These are phyloP conservation scores for Solanum pinnatisectum DNA, from an alignment of 257 asterid species.

Conservation along the genomic window DNA sequence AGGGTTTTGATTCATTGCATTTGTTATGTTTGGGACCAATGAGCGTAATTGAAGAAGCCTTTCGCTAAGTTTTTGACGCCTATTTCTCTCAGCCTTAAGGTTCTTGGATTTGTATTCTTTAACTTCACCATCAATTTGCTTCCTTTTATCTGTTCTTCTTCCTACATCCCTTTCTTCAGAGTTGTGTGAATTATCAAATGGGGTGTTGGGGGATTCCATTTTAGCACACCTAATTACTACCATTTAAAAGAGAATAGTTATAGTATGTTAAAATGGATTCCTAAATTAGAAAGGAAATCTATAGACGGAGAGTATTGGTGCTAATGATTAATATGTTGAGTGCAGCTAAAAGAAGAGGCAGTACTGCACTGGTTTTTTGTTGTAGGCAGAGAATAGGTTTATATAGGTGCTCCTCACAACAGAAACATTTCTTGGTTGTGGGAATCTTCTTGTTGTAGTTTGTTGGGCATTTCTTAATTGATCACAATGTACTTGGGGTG, in stretches of 20 bases:
- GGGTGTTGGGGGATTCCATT: constrained; percentile 12
- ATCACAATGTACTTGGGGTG: constrained; percentile 30
- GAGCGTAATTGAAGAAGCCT: constrained; percentile 66
- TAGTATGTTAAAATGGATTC: background rate
- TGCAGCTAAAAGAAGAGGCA: background rate
- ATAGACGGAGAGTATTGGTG: background rate
- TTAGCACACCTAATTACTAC: background rate
- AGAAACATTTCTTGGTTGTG: constrained; percentile 5
- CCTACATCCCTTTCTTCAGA: constrained; percentile 4
- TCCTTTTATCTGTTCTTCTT: constrained; percentile 21
- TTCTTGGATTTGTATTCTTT: constrained; percentile 61
- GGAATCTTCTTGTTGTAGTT: constrained; percentile 79
- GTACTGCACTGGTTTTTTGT: background rate
- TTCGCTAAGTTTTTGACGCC: constrained; percentile 70
- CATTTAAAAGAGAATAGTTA: background rate
- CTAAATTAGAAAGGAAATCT: background rate
- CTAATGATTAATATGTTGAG: background rate
- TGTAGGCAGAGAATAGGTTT: constrained; percentile 8
- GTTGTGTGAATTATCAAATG: constrained; percentile 8
- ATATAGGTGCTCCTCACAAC: constrained; percentile 39
- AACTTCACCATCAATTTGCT: constrained; percentile 9
- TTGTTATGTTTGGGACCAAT: constrained; percentile 69
- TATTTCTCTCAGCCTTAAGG: constrained; percentile 58
- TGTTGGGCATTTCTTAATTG: constrained; percentile 49
- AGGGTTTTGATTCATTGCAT: constrained; percentile 35